Evolutionary conservation across 257 asterid species (phyloP).

Genomic region (Capsicum chinense): DNA sequence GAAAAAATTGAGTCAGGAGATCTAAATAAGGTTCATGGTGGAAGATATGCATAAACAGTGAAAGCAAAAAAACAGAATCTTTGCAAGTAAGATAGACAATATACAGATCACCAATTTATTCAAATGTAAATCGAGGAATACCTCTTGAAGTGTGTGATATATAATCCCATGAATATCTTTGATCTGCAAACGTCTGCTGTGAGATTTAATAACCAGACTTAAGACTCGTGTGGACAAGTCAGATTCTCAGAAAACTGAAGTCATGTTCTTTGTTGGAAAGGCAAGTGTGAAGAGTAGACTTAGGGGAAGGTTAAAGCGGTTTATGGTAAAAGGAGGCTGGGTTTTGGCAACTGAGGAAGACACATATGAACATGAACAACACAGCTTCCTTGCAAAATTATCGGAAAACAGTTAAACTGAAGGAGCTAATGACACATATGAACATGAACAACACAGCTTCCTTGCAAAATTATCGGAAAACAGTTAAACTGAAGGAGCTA

Average conservation of each 20-base stretch:
- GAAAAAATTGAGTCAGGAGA: slow-evolving; percentile 27
- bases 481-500: neutral
- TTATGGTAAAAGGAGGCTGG: no score
- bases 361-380: no score
- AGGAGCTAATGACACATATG: no score
- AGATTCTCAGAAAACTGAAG: neutral
- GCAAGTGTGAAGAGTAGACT: no score
- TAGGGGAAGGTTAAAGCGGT: neutral
- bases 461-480: neutral
- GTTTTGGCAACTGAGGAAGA: no score
- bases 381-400: no score
- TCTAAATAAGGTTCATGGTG: slow-evolving; percentile 37
- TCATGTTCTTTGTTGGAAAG: neutral
- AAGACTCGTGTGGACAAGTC: neutral
- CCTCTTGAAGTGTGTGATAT: neutral
- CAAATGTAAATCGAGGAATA: neutral
- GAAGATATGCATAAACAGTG: neutral
- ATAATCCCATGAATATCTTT: neutral
- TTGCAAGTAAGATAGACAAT: neutral
- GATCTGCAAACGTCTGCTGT: neutral
- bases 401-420: neutral
- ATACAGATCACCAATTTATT: neutral
- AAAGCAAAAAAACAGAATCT: neutral
- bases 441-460: no score
- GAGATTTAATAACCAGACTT: neutral